Conservation (phyloP, 73 alveolate genomes). For the Urostyla sp. region DNA sequence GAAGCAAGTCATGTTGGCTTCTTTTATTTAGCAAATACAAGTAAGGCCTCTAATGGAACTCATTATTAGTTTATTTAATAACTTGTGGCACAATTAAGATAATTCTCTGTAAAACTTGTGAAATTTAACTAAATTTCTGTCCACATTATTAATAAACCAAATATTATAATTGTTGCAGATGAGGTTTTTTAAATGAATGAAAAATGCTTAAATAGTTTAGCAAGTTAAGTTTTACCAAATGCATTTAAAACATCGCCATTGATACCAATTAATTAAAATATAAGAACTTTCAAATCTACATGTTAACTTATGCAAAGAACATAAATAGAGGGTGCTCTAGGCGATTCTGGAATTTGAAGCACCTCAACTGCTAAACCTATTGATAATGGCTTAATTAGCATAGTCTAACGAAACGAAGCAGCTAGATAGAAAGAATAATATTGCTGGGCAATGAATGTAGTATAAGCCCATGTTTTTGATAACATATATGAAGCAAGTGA, state of each 20-base stretch:
- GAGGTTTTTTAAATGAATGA: constrained; percentile 35
- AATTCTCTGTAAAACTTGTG: not conserved
- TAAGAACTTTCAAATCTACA: not conserved
- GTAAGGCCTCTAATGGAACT: not conserved
- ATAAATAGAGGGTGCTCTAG: not conserved
- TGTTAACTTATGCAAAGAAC: not conserved
- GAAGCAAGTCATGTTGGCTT: not conserved
- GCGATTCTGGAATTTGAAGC: constrained; percentile 5
- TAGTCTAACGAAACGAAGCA: not conserved
- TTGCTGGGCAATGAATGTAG: constrained; percentile 3
- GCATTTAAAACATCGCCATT: constrained; percentile 4
- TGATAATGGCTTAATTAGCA: constrained; percentile 3
- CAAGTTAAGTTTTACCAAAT: constrained; percentile 2
- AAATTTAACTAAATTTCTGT: constrained; percentile 7
- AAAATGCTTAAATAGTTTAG: not conserved
- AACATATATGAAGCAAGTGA: constrained; percentile 5
- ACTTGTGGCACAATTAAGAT: not conserved
- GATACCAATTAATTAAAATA: not conserved
- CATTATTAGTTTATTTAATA: not conserved
- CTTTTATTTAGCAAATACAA: constrained; percentile 6
- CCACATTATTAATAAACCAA: not conserved
- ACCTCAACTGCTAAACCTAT: not conserved
- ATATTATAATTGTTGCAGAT: constrained; percentile 44
- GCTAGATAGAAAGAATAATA: constrained; percentile 12
- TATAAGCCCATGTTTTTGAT: constrained; percentile 34